Evolutionary conservation across 768 basidiomycete genomes (phyloP), one percentile per base, ranked within the genome.

Genomic region (Suillus clintonianus): DNA sequence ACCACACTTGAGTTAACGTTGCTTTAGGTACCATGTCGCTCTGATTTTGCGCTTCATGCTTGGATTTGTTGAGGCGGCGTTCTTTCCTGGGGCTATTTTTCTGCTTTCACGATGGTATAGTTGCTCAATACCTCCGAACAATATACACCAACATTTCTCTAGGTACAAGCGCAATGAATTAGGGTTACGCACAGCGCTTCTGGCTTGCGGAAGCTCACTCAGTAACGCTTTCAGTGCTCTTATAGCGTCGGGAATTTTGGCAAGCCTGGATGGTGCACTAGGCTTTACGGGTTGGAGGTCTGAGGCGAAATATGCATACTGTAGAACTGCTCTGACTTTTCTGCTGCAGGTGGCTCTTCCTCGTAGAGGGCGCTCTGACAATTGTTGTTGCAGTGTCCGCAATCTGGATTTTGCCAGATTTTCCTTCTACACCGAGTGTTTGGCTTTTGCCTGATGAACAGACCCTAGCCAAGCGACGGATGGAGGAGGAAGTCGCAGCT

Each of bases 201-300:
- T 92, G 30, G 84, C 83, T 57, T 89, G 89, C 65, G 91, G 92
- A 30, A 86, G 82, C 69, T 78, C 93, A 9, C 85, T 92, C 62
- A 87, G 85, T 53, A 94, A 93, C 79, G 92, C 91, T 7, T 92
- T 93, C 73, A 90, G 91, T 4, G 82, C 90, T 0, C 78, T 93
- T n/a, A 83, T 92, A 55, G 90, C 91, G 6, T 89, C 90, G 15
- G 89, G 85, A 5, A 90, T 94, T 60, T 82, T 94, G 17, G 79
- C 82, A 62, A 75, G 78, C n/a, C 90, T 92, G 87, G 83, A 91
- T 45, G 88, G 87, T 6, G 81, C 78, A 66, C 76, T 87, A 19
- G 91, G 91, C 0, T 79, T 85, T 62, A 77, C 87, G 2, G 89
- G 89, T 1, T 94, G 92, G 92, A 78, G 88, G 84, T 89, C 72